phyloP scores from a whole-genome alignment of 1,284 basidiomycete genomes.

The Fomitopsis betulina region DNA sequence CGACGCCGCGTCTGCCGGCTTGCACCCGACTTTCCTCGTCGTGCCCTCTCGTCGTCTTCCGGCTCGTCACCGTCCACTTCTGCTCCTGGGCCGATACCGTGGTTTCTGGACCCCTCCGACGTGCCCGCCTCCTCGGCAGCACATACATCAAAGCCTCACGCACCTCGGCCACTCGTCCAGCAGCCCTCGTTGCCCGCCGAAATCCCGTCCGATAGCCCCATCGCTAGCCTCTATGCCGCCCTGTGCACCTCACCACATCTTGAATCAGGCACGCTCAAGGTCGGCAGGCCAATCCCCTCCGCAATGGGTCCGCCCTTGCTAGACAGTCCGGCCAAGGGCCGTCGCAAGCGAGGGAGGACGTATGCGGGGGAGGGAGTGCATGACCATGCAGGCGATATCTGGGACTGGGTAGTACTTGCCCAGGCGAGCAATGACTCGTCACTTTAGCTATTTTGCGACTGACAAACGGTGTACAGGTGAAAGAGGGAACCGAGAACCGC shows the following conservation, averaged over 20 bases:
- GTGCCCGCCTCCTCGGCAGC: conserved; percentile 3
- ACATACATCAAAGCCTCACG: conserved; percentile 28
- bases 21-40: conserved; percentile 6
- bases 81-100: conserved; percentile 29
- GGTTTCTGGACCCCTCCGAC: conserved; percentile 49
- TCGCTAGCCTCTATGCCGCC: conserved; percentile 43
- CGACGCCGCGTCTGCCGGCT: conserved; percentile 5
- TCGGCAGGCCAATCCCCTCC: conserved; percentile 42
- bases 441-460: not conserved
- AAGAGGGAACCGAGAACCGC: conserved; percentile 74
- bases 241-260: conserved; percentile 58
- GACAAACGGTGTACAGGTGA: conserved; percentile 39
- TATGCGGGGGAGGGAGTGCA: conserved; percentile 57
- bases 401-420: conserved; percentile 70
- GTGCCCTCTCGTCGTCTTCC: conserved; percentile 9
- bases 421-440: conserved; percentile 42
- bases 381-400: conserved; percentile 51
- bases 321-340: conserved; percentile 48
- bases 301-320: conserved; percentile 53
- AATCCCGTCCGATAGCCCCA: conserved; percentile 34
- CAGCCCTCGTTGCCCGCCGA: conserved; percentile 40
- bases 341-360: conserved; percentile 59
- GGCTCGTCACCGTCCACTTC: conserved; percentile 8
- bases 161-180: conserved; percentile 20
- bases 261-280: conserved; percentile 49